Evolutionary conservation across 2,329 filamentous ascomycete species (phyloP).

Genomic region (Kalaharituber pfeilii): DNA sequence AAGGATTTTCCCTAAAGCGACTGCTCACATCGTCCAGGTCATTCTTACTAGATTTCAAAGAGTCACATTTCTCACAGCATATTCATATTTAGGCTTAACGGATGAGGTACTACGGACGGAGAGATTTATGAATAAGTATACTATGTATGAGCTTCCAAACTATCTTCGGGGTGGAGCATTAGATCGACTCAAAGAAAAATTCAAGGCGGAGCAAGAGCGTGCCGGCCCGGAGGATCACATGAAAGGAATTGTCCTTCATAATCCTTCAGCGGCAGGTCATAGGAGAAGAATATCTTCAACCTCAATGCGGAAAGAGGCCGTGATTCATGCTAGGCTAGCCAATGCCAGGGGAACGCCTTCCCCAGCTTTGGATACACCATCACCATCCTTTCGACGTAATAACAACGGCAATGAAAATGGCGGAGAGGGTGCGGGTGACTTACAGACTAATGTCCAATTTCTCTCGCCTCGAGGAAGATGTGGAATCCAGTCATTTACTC

Average conservation of each 20-base stretch:
- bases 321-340: constrained; percentile 26
- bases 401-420: neutral
- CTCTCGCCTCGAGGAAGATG: neutral
- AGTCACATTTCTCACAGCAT: constrained; percentile 84
- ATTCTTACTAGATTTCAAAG: constrained; percentile 87
- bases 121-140: constrained; percentile 83
- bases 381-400: constrained; percentile 8
- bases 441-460: neutral
- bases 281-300: constrained; percentile 51
- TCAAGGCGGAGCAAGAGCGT: constrained; percentile 65
- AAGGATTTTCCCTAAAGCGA: constrained; percentile 85
- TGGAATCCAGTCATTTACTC: neutral
- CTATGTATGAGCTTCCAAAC: constrained; percentile 78
- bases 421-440: neutral
- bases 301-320: constrained; percentile 26
- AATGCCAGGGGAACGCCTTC: constrained; percentile 15
- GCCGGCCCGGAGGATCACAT: constrained; percentile 62
- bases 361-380: constrained; percentile 15
- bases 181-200: constrained; percentile 80
- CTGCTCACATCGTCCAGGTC: constrained; percentile 92
- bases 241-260: constrained; percentile 92
- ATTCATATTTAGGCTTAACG: constrained; percentile 82
- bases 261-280: constrained; percentile 39
- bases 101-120: constrained; percentile 86
- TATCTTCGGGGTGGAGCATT: constrained; percentile 70